A percentile compares a stretch with the other conserved stretches of the same genome.
Evolutionary conservation across 2,329 filamentous ascomycete species (phyloP).

Genomic region (Colletotrichum endophyticum): DNA sequence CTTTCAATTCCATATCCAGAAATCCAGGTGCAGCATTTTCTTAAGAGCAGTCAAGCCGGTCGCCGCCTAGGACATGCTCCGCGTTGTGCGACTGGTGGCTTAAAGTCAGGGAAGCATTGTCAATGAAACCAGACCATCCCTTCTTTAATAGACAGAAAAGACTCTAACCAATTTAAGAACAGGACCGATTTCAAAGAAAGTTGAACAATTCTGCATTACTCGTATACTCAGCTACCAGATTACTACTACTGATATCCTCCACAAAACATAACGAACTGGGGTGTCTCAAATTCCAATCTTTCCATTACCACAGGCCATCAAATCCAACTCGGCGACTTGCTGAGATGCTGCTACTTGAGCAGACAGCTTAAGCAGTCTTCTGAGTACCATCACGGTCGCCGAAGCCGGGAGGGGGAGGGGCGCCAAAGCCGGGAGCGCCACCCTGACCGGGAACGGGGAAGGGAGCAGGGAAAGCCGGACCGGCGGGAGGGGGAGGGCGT

Average conservation of each 20-base stretch:
- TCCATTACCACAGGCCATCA: background rate
- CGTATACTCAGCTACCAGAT: background rate
- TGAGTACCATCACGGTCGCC: background rate
- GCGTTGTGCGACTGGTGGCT: background rate
- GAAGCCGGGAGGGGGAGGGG: background rate
- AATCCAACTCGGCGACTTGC: background rate
- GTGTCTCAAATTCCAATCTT: background rate
- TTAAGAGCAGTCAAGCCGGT: background rate
- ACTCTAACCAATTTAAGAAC: background rate
- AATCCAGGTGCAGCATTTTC: background rate
- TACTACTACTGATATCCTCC: background rate
- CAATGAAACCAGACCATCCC: background rate
- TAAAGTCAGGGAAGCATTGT: background rate
- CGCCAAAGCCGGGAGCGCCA: background rate
- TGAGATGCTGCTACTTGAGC: background rate
- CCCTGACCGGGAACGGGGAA: conserved; percentile 5
- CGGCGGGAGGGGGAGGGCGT: background rate
- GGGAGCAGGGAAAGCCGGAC: background rate
- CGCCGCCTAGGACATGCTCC: background rate
- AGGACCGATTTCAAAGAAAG: background rate
- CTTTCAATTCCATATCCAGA: background rate
- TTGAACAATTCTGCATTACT: background rate
- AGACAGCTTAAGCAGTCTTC: background rate
- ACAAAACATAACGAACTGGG: background rate
- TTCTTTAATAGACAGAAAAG: background rate